Base-by-base conservation (phyloP, 2,329 filamentous ascomycete species). In the Rutstroemia sydowiana region DNA sequence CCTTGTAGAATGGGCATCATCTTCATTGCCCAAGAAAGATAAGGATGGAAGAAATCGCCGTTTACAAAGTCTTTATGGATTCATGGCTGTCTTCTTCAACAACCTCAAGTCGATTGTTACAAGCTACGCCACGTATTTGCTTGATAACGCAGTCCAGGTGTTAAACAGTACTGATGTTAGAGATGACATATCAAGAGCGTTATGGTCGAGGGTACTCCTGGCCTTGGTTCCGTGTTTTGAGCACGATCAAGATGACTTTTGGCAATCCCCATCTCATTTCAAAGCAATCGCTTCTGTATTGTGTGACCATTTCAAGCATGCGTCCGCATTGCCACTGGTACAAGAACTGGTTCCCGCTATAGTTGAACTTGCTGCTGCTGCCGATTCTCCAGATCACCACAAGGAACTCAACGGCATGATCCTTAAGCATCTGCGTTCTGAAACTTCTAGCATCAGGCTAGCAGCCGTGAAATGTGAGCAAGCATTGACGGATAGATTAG, bases 181-280 rank as follows among this genome's bases (percentile, higher is more conserved):
- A 54, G 71, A 75, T 51, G 71, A 73, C 14, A 64, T 71, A 16
- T 75, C 78, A 18, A 76, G 81, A 59, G 70, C 74, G 41, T 76
- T 96, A 3, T 88, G 88, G 78, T 72, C 75, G 37, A 78, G 80
- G 16, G 80, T 88, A 2, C 77, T 97, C 46, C 73, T 75, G 48
- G 87, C 89, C 18, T 75, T 97, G 42, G 73, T 77, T 26, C 84
- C 82, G 60, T 85, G 82, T 61, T 95, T 97, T 65, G 78, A 86
- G 68, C 82, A 95, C 66, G 93, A 97, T 65, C 87, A 95, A 70
- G 90, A 95, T 66, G 87, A 90, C 68, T 97, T 95, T 73, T 97
- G 91, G 91, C 90, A 95, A 75, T 82, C 87, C 0, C 92, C 93
- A 0, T 79, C 87, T 0, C 91, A 96, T 71, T 95, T 96, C 65